A percentile compares a stretch with the other conserved stretches of the same genome.
phyloP scores from a whole-genome alignment of 192 early-diverging fungal genomes.

The Backusella macrospora region DNA sequence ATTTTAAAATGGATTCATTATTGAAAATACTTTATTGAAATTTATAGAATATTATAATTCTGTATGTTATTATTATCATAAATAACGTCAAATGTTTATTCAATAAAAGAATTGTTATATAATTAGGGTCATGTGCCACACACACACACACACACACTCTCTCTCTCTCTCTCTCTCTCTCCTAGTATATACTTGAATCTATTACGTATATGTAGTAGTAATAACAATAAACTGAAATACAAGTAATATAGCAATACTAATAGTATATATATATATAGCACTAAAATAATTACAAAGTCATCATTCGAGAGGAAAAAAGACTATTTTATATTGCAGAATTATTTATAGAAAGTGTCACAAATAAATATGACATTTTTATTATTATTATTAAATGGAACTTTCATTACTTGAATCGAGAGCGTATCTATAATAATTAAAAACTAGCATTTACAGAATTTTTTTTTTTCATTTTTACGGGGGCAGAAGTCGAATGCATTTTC shows the following conservation, averaged over 20 bases:
- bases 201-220: no score
- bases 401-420: conserved; percentile 1
- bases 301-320: neutral
- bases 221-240: no score
- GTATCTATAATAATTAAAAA: neutral
- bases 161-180: no score
- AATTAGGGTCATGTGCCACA: no score
- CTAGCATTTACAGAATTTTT: neutral
- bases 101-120: no score
- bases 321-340: neutral
- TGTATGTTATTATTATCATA: no score
- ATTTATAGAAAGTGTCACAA: neutral
- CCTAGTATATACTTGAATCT: no score
- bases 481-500: neutral
- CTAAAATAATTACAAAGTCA: neutral
- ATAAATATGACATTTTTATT: neutral
- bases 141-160: no score
- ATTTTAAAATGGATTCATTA: neutral
- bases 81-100: no score
- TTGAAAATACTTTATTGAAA: no score
- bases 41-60: no score
- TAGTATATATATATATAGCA: neutral
- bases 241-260: no score
- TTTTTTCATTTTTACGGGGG: conserved; percentile 3
- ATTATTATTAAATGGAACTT: neutral